These are phyloP conservation scores for Pichia sp. DNA, from an alignment of 1,139 yeast species.

Conservation along the genomic window DNA sequence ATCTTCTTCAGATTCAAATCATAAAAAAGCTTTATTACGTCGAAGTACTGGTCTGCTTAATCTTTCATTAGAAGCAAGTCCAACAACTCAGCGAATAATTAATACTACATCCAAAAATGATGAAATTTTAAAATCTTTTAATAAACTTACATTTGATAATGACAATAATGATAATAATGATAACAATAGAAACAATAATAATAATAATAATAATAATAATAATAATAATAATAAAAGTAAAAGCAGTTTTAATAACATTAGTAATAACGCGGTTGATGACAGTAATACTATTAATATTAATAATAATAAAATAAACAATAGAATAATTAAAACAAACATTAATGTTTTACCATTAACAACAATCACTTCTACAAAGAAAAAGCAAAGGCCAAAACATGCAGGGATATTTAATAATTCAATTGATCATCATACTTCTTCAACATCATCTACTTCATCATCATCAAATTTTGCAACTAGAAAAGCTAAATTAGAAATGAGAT, in stretches of 20 bases:
- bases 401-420: slow-evolving; percentile 5
- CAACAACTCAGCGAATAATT: slow-evolving; percentile 15
- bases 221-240: not conserved
- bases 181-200: not conserved
- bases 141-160: slow-evolving; percentile 27
- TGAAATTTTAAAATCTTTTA: slow-evolving; percentile 28
- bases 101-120: slow-evolving; percentile 20
- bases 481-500: slow-evolving; percentile 8
- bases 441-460: not conserved
- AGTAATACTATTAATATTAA: no score
- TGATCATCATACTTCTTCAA: not conserved
- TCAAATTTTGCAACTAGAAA: no score
- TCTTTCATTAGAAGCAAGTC: slow-evolving; percentile 32
- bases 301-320: no score
- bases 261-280: no score
- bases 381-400: slow-evolving; percentile 6
- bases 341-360: not conserved
- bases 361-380: not conserved
- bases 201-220: no score
- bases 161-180: not conserved
- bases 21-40: slow-evolving; percentile 28
- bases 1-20: not conserved
- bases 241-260: no score
- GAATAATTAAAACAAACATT: no score
- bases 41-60: slow-evolving; percentile 36